Base-by-base conservation (phyloP, 768 basidiomycete genomes). In the Boletales sp. region DNA sequence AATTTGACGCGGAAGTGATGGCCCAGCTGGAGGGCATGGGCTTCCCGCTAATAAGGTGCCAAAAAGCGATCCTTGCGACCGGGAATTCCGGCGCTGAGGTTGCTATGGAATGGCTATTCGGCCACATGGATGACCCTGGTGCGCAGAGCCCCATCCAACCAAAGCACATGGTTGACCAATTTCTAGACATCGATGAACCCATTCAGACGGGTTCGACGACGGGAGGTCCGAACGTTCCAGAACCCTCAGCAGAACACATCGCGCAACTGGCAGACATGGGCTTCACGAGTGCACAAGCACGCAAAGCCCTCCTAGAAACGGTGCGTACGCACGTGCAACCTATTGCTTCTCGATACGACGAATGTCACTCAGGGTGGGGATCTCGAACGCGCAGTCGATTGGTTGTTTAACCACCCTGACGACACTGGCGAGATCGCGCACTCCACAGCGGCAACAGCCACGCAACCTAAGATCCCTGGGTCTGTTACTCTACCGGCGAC, bases 41-140 rank as follows among this genome's bases (percentile, higher is more conserved):
- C 0, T 98, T 99, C 76, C 89, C 94, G 0, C 64, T 71, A 0
- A 66, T 93, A 8, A 80, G 94, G 19, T 94, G 90, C 65, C 87
- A 95, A 59, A 94, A 92, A 57, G 96, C 94, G 0, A 66, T 98
- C 6, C 74, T 95, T 10, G 93, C 92, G 0, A 98, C 94, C 0
- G 91, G 92, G 0, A 84, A 86, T 57, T 71, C 67, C 14, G 82
- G 84, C 50, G 72, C 87, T 0, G 89, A 94, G 54, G 78, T 74
- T 0, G 96, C 96, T 0, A 95, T 95, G 93, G 85, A 92, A 51
- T 99, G 95, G 95, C 68, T 99, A 37, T 95, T 98, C 62, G 76
- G 68, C 39, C 95, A 97, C 66, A 90, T 94, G 90, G 94, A 97
- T 1, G 95, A 98, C 67, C 75, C 91, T 12, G 90, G 93, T 90